A percentile compares a stretch with the other conserved stretches of the same genome.
Evolutionary conservation across 495 filamentous ascomycete species (phyloP).

Genomic region (Cenococcum geophilum): DNA sequence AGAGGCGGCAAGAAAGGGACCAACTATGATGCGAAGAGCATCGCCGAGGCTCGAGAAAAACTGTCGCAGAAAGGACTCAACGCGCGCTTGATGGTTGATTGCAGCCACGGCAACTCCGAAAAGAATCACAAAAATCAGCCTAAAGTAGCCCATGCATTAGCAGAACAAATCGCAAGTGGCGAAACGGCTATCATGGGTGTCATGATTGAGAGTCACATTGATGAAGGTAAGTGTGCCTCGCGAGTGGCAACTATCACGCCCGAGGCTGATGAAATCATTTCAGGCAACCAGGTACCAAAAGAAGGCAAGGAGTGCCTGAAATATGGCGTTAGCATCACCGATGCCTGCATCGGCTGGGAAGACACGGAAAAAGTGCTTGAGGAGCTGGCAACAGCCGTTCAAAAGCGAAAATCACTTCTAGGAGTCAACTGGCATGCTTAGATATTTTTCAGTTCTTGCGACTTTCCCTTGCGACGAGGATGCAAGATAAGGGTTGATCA

Average conservation of each 20-base stretch:
- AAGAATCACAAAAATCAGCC: constrained; percentile 98
- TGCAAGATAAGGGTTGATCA: neutral
- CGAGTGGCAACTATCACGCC: neutral
- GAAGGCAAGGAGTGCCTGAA: constrained; percentile 86
- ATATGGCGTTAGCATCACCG: constrained; percentile 95
- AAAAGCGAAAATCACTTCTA: constrained; percentile 52
- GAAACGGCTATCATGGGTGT: constrained; percentile 92
- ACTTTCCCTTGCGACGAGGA: neutral
- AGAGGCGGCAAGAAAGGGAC: constrained; percentile 88
- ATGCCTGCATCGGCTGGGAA: constrained; percentile 94
- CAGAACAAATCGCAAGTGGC: constrained; percentile 75
- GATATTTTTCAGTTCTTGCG: neutral
- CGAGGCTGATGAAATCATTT: constrained; percentile 10
- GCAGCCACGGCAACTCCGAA: constrained; percentile 90
- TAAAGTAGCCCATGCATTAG: constrained; percentile 78
- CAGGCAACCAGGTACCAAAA: constrained; percentile 78
- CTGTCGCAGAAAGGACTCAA: constrained; percentile 59
- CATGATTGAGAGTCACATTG: constrained; percentile 98
- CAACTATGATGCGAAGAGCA: constrained; percentile 85
- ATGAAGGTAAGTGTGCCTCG: constrained; percentile 61
- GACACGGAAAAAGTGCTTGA: constrained; percentile 82
- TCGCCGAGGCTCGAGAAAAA: constrained; percentile 65
- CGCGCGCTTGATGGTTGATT: constrained; percentile 91
- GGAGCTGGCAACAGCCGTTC: constrained; percentile 73
- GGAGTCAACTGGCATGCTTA: constrained; percentile 31